Conservation (phyloP, 306 rosid species). For the Glycyrrhiza uralensis region DNA sequence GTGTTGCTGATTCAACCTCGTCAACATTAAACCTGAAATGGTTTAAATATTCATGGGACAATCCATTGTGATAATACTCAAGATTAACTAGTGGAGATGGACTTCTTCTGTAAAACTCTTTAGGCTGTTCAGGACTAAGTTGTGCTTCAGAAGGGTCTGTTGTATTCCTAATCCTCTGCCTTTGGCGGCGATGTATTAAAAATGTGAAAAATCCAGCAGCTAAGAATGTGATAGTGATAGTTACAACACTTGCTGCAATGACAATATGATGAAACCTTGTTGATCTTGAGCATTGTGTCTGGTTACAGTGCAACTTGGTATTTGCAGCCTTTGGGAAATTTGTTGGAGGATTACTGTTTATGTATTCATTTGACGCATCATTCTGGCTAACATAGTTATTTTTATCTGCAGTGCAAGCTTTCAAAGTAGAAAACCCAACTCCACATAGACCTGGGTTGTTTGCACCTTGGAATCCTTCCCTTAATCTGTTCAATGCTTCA, state of each 20-base stretch:
- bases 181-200: slow-evolving; percentile 47
- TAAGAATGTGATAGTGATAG: slow-evolving; percentile 33
- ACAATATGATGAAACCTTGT: slow-evolving; percentile 38
- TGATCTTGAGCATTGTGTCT: slow-evolving; percentile 49
- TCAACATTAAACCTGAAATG: slow-evolving; percentile 61
- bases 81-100: slow-evolving; percentile 81
- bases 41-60: slow-evolving; percentile 44
- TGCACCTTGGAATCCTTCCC: slow-evolving; percentile 54
- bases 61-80: slow-evolving; percentile 59
- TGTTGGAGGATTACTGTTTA: slow-evolving; percentile 11
- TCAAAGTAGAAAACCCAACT: slow-evolving; percentile 52
- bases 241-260: slow-evolving; percentile 44
- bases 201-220: slow-evolving; percentile 35
- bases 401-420: slow-evolving; percentile 35
- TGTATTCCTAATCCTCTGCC: slow-evolving; percentile 56
- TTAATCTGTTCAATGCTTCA: slow-evolving; percentile 53
- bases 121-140: slow-evolving; percentile 54
- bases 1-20: slow-evolving; percentile 85
- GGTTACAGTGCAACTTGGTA: slow-evolving; percentile 37
- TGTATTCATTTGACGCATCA: slow-evolving; percentile 21
- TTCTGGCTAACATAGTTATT: slow-evolving; percentile 10
- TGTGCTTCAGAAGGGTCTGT: slow-evolving; percentile 52
- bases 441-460: slow-evolving; percentile 71
- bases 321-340: slow-evolving; percentile 42
- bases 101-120: slow-evolving; percentile 49